Evolutionary conservation across 2,329 filamentous ascomycete species (phyloP).

Genomic region (Chaetoscypha palmicola): DNA sequence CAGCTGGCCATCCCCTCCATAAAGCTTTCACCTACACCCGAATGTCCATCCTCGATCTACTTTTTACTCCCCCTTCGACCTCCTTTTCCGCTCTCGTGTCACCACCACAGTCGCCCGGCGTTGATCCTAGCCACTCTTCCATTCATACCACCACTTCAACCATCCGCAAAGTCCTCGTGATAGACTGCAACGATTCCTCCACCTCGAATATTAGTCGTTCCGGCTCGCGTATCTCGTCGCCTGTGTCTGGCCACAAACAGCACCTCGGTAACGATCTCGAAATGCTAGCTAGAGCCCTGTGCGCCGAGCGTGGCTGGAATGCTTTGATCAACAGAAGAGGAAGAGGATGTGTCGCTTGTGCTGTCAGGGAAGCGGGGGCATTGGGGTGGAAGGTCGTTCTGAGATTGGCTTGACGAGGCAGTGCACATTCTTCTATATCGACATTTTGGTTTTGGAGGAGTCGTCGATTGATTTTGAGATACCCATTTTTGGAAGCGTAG

Average conservation of each 20-base stretch:
- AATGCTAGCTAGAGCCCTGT: constrained; percentile 64
- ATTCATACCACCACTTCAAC: constrained; percentile 31
- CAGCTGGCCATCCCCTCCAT: constrained; percentile 51
- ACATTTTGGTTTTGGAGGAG: background rate
- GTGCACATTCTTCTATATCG: background rate
- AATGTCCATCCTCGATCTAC: constrained; percentile 51
- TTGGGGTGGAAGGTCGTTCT: constrained; percentile 46
- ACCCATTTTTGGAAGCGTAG: too few relatives aligned
- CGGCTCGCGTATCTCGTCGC: constrained; percentile 24
- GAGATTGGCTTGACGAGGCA: constrained; percentile 16
- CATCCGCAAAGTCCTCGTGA: constrained; percentile 44
- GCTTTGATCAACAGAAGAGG: constrained; percentile 61
- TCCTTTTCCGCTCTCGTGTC: constrained; percentile 23
- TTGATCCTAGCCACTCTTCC: constrained; percentile 24
- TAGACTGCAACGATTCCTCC: constrained; percentile 46
- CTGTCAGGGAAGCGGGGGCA: constrained; percentile 66
- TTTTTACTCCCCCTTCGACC: constrained; percentile 28
- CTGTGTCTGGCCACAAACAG: constrained; percentile 3
- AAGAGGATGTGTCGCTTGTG: constrained; percentile 66
- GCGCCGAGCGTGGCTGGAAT: constrained; percentile 67
- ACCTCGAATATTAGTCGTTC: constrained; percentile 8
- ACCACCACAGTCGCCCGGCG: constrained; percentile 25
- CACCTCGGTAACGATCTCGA: constrained; percentile 54
- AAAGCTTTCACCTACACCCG: constrained; percentile 55
- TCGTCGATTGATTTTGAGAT: constrained; percentile 1